phyloP scores from a whole-genome alignment of 1,139 yeast genomes.

The Schwanniomyces etchellsii region DNA sequence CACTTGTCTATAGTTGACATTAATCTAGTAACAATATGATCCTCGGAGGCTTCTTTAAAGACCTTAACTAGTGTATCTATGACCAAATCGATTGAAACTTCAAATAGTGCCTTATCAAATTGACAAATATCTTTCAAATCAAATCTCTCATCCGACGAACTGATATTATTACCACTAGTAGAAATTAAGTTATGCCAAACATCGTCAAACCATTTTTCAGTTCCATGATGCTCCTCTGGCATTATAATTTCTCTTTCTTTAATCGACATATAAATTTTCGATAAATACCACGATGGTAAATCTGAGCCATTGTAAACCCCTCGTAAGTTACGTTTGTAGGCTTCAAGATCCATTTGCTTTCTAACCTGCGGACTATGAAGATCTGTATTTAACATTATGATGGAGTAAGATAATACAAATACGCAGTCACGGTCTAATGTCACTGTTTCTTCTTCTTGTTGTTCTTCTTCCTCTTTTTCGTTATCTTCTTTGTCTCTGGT shows the following conservation, averaged over 20 bases:
- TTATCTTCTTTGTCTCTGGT: conserved; percentile 5
- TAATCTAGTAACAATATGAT: conserved; percentile 79
- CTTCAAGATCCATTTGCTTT: conserved; percentile 82
- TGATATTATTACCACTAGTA: conserved; percentile 23
- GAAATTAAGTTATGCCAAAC: conserved; percentile 85
- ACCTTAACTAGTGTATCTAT: conserved; percentile 68
- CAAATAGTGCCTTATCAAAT: conserved; percentile 70
- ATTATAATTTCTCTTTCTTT: conserved; percentile 85
- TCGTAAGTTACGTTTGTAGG: conserved; percentile 72
- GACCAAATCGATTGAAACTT: conserved; percentile 53
- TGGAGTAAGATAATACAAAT: conserved; percentile 66
- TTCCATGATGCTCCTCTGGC: conserved; percentile 95
- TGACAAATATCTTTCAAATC: conserved; percentile 21
- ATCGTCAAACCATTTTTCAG: conserved; percentile 86
- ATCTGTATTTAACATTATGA: conserved; percentile 75
- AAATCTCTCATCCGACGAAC: conserved; percentile 13
- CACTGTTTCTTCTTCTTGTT: conserved; percentile 33
- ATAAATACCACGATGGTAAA: conserved; percentile 82
- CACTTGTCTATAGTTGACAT: conserved; percentile 85
- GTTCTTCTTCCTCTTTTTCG: conserved; percentile 12
- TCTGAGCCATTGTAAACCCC: conserved; percentile 75
- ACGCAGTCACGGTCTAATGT: conserved; percentile 71
- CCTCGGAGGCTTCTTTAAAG: conserved; percentile 85
- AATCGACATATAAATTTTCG: conserved; percentile 75
- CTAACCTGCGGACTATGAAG: conserved; percentile 74